Percentiles rank a stretch among this genome's conserved stretches.
Conservation (phyloP, 129 eudicot species). For the Chrysanthemum makinoi region DNA sequence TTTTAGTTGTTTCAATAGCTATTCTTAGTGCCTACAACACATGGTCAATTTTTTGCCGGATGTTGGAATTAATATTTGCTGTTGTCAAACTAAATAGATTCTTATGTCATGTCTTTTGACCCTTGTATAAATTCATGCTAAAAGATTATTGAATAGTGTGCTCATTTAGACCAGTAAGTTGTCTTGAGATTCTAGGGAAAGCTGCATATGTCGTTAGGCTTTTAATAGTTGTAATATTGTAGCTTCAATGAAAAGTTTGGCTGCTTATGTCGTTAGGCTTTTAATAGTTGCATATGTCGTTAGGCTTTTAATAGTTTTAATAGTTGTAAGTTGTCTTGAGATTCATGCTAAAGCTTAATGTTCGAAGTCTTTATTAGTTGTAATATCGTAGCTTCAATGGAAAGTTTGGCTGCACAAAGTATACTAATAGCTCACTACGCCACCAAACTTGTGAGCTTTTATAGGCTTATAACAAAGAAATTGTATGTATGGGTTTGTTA, state of each 20-base stretch:
- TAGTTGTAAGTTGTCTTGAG: too few relatives aligned
- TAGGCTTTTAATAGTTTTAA: too few relatives aligned
- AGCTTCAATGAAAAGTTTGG: too few relatives aligned
- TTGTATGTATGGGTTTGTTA: background rate
- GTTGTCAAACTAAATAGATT: background rate
- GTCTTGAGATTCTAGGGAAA: too few relatives aligned
- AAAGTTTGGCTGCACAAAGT: background rate
- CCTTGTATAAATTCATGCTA: background rate
- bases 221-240: too few relatives aligned
- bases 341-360: background rate
- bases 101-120: background rate
- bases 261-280: too few relatives aligned
- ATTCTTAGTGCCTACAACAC: background rate
- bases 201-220: too few relatives aligned
- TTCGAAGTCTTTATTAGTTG: background rate
- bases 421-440: background rate
- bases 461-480: background rate
- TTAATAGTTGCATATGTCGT: too few relatives aligned
- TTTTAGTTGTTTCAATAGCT: background rate
- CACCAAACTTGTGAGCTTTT: background rate
- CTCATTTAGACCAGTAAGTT: too few relatives aligned
- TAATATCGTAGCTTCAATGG: background rate
- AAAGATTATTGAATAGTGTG: too few relatives aligned
- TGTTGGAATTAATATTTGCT: background rate
- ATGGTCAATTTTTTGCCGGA: background rate